Evolutionary conservation across 2,329 filamentous ascomycete genomes (phyloP).

Genomic region (Exserohilum turcica): DNA sequence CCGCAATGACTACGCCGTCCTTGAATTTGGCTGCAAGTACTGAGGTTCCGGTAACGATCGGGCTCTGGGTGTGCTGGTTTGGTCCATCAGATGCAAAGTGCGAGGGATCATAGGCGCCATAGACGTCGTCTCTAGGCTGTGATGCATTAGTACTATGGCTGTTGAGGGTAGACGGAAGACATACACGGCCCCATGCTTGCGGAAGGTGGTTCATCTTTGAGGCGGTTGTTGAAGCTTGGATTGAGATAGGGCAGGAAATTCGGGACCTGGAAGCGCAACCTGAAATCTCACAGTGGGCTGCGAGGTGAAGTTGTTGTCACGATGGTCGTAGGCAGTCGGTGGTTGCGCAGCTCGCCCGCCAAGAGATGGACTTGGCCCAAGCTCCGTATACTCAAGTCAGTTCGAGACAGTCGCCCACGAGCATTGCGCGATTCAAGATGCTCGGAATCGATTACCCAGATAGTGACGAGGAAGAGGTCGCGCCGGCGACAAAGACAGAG

Average conservation of each 20-base stretch:
- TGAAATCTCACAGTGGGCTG: slow-evolving; percentile 15
- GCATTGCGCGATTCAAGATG: slow-evolving; percentile 31
- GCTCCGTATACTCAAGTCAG: slow-evolving; percentile 25
- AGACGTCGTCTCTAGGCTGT: slow-evolving; percentile 95
- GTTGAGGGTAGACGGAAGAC: slow-evolving; percentile 30
- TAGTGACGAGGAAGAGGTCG: slow-evolving; percentile 54
- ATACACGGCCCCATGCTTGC: slow-evolving; percentile 69
- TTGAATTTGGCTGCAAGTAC: slow-evolving; percentile 96
- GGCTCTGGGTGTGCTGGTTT: slow-evolving; percentile 81
- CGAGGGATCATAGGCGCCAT: slow-evolving; percentile 88
- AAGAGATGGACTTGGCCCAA: slow-evolving; percentile 33
- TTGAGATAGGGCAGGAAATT: background rate
- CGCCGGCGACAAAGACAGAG: slow-evolving; percentile 39
- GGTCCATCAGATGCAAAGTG: slow-evolving; percentile 76
- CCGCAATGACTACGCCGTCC: slow-evolving; percentile 92
- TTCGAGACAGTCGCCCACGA: slow-evolving; percentile 1
- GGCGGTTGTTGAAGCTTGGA: slow-evolving; percentile 1
- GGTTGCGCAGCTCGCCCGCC: slow-evolving; percentile 26
- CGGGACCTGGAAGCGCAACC: background rate
- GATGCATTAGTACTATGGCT: slow-evolving; percentile 29
- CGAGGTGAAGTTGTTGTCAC: slow-evolving; percentile 29
- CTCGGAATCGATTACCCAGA: slow-evolving; percentile 53
- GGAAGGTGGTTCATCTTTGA: slow-evolving; percentile 67
- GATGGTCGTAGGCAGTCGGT: slow-evolving; percentile 38
- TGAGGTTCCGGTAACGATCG: slow-evolving; percentile 94